Conservation (phyloP, 1,284 basidiomycete genomes). For the Cutaneotrichosporon cutaneum region DNA sequence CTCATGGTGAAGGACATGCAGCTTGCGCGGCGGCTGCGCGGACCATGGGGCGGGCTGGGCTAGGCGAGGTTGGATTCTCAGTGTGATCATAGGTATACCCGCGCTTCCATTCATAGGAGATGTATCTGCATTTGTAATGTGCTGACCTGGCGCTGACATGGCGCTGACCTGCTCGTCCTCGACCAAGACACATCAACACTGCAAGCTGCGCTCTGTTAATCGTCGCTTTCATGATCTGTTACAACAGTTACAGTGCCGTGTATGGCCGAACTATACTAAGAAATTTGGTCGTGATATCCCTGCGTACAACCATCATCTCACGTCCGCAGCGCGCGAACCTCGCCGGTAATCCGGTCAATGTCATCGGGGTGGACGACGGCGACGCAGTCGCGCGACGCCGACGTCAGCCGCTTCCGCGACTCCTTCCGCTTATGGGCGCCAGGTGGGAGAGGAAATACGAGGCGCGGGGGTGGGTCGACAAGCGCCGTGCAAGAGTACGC, state of each 20-base stretch:
- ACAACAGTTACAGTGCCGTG: not conserved
- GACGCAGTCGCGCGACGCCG: not conserved
- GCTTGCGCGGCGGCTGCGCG: slow-evolving; percentile 89
- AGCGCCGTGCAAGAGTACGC: not conserved
- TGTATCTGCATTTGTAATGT: too few species aligned
- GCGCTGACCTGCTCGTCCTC: too few species aligned
- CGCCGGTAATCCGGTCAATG: slow-evolving; percentile 9
- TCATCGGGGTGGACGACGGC: slow-evolving; percentile 7
- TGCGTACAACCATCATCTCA: not conserved
- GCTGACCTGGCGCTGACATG: too few species aligned
- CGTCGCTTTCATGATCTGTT: not conserved
- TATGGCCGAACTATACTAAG: not conserved
- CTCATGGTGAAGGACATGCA: slow-evolving; percentile 98
- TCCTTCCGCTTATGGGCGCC: not conserved
- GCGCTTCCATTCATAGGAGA: too few species aligned
- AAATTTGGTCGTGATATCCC: too few species aligned
- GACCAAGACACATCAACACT: too few species aligned
- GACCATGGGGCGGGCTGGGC: slow-evolving; percentile 61
- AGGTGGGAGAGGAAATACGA: slow-evolving; percentile 3
- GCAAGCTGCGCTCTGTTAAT: too few species aligned
- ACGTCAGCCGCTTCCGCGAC: not conserved
- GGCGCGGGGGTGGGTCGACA: not conserved
- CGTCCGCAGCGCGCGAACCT: not conserved
- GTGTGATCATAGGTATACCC: not conserved
- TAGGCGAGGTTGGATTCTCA: not conserved